A percentile compares a stretch with the other conserved stretches of the same genome.
Conservation (phyloP, 495 filamentous ascomycete genomes). For the Achaetomiella virescens region DNA sequence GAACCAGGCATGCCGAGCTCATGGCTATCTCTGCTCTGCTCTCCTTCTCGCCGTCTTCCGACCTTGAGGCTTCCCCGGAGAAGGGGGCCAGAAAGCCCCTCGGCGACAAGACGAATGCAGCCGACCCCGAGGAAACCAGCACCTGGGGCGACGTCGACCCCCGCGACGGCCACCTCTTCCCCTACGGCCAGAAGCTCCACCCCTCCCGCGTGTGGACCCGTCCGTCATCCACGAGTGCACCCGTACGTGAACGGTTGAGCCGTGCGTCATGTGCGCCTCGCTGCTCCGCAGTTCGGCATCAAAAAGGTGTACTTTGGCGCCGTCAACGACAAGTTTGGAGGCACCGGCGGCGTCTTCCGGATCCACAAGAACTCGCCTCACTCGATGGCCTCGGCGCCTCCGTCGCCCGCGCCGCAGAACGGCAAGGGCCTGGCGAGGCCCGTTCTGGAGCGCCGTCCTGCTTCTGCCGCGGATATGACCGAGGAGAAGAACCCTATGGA, state of each 20-base stretch:
- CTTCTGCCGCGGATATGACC: conserved; percentile 9
- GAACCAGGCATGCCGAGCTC: conserved; percentile 92
- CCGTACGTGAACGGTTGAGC: conserved; percentile 97
- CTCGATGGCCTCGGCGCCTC: conserved; percentile 21
- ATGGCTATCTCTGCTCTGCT: conserved; percentile 64
- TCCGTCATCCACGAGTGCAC: conserved; percentile 62
- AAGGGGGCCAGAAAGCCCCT: conserved; percentile 8
- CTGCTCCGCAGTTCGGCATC: conserved; percentile 78
- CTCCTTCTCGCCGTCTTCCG: conserved; percentile 21
- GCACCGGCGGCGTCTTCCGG: conserved; percentile 83
- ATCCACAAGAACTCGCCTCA: conserved; percentile 66
- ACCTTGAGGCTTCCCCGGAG: conserved; percentile 9
- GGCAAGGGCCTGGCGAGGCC: conserved; percentile 28
- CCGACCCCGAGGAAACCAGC: conserved; percentile 11
- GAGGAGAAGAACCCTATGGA: neutral
- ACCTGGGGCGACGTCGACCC: conserved; percentile 43
- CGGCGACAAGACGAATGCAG: conserved; percentile 18
- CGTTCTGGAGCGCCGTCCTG: conserved; percentile 19
- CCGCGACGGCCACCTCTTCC: conserved; percentile 39
- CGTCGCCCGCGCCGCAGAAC: conserved; percentile 24
- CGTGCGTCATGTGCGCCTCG: conserved; percentile 98
- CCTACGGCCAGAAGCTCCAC: conserved; percentile 46
- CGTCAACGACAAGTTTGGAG: conserved; percentile 91
- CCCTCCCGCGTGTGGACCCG: conserved; percentile 39
- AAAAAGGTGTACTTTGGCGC: conserved; percentile 89